A percentile compares a stretch with the other conserved stretches of the same genome.
Conservation (phyloP, 306 rosid genomes). For the Quercus berberidifolia region DNA sequence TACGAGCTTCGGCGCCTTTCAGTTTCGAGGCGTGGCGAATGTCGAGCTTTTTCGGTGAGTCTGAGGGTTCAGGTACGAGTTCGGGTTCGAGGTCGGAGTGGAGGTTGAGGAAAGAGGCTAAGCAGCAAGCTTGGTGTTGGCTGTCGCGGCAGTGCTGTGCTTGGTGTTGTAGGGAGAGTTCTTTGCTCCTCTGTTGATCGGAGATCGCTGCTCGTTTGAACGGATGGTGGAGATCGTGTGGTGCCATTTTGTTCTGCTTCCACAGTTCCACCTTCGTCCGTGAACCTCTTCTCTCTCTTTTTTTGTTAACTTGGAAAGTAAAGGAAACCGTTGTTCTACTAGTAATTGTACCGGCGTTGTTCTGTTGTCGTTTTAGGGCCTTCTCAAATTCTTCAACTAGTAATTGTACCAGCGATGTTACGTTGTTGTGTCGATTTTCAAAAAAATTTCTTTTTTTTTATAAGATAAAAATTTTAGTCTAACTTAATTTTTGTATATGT, state of each 20-base stretch:
- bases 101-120: conserved; percentile 72
- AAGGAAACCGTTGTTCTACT: too few relatives aligned
- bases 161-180: conserved; percentile 61
- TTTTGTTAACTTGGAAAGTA: neutral
- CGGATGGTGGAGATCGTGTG: conserved; percentile 69
- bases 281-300: neutral
- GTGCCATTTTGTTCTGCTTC: conserved; percentile 42
- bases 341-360: too few relatives aligned
- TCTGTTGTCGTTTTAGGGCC: too few relatives aligned
- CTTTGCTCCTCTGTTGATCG: conserved; percentile 63
- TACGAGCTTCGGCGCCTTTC: conserved; percentile 61
- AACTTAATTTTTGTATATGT: too few relatives aligned
- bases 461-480: too few relatives aligned
- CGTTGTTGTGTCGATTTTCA: too few relatives aligned
- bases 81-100: conserved; percentile 31
- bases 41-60: conserved; percentile 27
- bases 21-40: conserved; percentile 42
- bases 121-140: conserved; percentile 65
- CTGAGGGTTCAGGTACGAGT: conserved; percentile 5
- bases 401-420: too few relatives aligned
- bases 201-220: conserved; percentile 78
- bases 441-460: too few relatives aligned
- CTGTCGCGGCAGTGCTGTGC: conserved; percentile 79
- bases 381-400: too few relatives aligned
- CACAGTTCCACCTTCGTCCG: neutral